Evolutionary conservation across 257 asterid species (phyloP).

Genomic region (Penstemon newberryi): DNA sequence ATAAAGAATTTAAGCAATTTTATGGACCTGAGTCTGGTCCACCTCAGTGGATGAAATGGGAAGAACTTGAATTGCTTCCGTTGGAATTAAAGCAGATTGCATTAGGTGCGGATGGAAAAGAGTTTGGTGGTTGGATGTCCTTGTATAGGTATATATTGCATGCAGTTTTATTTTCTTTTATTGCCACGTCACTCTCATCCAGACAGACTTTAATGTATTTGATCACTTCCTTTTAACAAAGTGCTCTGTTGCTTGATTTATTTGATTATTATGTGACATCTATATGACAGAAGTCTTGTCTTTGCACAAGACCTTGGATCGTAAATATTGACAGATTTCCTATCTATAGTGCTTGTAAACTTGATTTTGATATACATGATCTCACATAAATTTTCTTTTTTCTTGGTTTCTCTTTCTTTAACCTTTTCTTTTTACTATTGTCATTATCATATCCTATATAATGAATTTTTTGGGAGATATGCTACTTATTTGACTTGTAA

Average conservation of each 20-base stretch:
- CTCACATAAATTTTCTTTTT: background rate
- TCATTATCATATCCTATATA: background rate
- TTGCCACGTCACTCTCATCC: background rate
- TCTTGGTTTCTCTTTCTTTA: background rate
- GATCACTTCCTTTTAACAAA: background rate
- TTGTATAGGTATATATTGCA: conserved; percentile 55
- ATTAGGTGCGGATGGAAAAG: conserved; percentile 50
- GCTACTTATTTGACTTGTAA: background rate
- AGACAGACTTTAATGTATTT: background rate
- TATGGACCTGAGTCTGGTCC: conserved; percentile 65
- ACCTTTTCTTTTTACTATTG: background rate
- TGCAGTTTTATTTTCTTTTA: background rate
- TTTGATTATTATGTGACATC: background rate
- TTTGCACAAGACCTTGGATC: background rate
- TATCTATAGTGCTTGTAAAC: background rate
- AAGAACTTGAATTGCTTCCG: conserved; percentile 68
- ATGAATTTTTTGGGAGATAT: conserved; percentile 7
- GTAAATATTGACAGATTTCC: background rate
- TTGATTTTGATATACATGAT: background rate
- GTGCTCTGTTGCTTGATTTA: background rate
- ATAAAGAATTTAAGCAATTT: conserved; percentile 63
- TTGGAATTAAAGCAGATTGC: conserved; percentile 47
- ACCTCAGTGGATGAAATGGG: conserved; percentile 88
- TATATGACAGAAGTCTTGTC: background rate
- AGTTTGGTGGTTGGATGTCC: conserved; percentile 79